phyloP scores from a whole-genome alignment of 306 rosid species.

The Rosa multiflora region DNA sequence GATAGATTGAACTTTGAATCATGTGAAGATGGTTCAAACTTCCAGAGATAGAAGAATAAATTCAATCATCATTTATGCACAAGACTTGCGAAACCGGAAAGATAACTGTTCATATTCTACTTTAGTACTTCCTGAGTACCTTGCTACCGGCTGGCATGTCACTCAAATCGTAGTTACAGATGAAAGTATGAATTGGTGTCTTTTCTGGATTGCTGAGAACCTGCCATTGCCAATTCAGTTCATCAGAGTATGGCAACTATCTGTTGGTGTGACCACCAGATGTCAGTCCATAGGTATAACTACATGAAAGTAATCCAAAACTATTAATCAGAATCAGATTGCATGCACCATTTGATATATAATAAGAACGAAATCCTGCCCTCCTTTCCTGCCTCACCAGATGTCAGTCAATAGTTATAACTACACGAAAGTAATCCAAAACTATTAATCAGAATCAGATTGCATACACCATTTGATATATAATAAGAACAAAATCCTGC shows the following conservation, averaged over 20 bases:
- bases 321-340: not conserved
- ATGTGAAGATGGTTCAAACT: not conserved
- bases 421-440: not conserved
- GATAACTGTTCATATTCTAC: not conserved
- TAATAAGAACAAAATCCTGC: not conserved
- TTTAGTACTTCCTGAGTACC: constrained; percentile 37
- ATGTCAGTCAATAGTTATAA: constrained; percentile 1
- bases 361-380: not conserved
- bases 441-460: not conserved
- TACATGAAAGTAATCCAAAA: not conserved
- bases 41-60: not conserved
- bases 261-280: constrained; percentile 18
- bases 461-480: not conserved
- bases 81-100: not conserved
- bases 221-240: constrained; percentile 41
- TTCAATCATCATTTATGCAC: constrained; percentile 2
- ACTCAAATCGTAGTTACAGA: constrained; percentile 76
- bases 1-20: not conserved
- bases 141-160: constrained; percentile 95
- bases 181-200: constrained; percentile 88
- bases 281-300: not conserved
- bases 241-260: constrained; percentile 18
- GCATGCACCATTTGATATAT: not conserved
- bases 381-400: not conserved
- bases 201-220: constrained; percentile 94